Percentiles rank a stretch among this genome's conserved stretches.
These are phyloP conservation scores for Lantana camara DNA, from an alignment of 257 asterid species.

Conservation along the genomic window DNA sequence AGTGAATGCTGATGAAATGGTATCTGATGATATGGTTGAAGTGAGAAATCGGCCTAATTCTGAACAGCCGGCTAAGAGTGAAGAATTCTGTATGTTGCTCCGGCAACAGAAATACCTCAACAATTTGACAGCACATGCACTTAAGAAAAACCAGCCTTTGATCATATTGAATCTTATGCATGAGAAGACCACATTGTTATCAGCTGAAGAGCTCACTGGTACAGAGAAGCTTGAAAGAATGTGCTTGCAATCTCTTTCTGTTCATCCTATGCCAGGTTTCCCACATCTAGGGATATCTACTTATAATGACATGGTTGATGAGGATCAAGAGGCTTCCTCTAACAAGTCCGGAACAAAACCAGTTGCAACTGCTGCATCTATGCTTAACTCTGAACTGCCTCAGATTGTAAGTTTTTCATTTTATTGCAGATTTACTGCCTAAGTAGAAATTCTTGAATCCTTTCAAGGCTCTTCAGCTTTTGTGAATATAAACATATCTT, in stretches of 20 bases:
- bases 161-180: slow-evolving; percentile 71
- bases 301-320: slow-evolving; percentile 37
- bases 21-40: slow-evolving; percentile 41
- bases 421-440: background rate
- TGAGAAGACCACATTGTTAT: slow-evolving; percentile 59
- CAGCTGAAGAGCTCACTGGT: slow-evolving; percentile 60
- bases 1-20: slow-evolving; percentile 58
- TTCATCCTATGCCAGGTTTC: slow-evolving; percentile 59
- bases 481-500: background rate
- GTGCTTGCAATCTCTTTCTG: slow-evolving; percentile 71
- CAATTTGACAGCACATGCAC: slow-evolving; percentile 80
- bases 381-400: slow-evolving; percentile 66
- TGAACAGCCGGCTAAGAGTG: slow-evolving; percentile 41
- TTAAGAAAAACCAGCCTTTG: slow-evolving; percentile 80
- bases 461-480: background rate
- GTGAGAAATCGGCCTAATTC: slow-evolving; percentile 41
- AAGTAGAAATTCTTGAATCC: too few species aligned
- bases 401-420: slow-evolving; percentile 60
- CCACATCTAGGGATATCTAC: slow-evolving; percentile 43
- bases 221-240: slow-evolving; percentile 57
- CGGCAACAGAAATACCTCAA: slow-evolving; percentile 66
- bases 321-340: slow-evolving; percentile 46
- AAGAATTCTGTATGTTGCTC: slow-evolving; percentile 50
- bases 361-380: slow-evolving; percentile 40
- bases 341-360: slow-evolving; percentile 44